These are phyloP conservation scores for Podaxis pistillaris DNA, from an alignment of 768 basidiomycete genomes.

Conservation along the genomic window DNA sequence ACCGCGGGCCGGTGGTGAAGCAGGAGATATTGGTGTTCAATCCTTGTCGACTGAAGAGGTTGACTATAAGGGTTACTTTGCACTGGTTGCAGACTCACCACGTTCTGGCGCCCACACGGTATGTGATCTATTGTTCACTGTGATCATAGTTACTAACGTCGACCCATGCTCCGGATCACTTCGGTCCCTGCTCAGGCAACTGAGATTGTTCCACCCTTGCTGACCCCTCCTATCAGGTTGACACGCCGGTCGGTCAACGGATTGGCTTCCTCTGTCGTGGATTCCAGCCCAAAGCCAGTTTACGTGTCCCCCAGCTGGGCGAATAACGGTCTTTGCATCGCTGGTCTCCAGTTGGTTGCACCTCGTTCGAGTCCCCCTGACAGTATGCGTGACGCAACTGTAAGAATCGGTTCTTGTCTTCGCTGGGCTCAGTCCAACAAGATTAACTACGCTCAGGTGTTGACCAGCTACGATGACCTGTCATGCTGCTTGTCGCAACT, in stretches of 20 bases:
- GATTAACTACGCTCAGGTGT: neutral
- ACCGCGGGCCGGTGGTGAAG: conserved; percentile 2
- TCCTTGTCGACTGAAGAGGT: neutral
- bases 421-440: neutral
- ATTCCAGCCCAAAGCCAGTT: neutral
- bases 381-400: neutral
- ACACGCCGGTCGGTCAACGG: neutral
- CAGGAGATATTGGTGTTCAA: conserved; percentile 4
- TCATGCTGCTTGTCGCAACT: neutral
- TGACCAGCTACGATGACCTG: neutral
- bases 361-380: neutral
- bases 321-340: conserved; percentile 1
- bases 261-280: neutral
- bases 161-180: neutral
- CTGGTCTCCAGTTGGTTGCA: neutral
- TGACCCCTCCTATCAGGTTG: neutral
- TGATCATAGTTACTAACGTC: neutral
- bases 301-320: neutral
- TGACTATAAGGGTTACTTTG: neutral
- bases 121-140: neutral
- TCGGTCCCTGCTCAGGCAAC: neutral
- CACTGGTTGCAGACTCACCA: neutral
- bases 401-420: neutral
- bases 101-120: neutral
- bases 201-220: neutral